These are phyloP conservation scores for Chenopodium formosanum DNA, from an alignment of 148 eudicot species.

Conservation along the genomic window DNA sequence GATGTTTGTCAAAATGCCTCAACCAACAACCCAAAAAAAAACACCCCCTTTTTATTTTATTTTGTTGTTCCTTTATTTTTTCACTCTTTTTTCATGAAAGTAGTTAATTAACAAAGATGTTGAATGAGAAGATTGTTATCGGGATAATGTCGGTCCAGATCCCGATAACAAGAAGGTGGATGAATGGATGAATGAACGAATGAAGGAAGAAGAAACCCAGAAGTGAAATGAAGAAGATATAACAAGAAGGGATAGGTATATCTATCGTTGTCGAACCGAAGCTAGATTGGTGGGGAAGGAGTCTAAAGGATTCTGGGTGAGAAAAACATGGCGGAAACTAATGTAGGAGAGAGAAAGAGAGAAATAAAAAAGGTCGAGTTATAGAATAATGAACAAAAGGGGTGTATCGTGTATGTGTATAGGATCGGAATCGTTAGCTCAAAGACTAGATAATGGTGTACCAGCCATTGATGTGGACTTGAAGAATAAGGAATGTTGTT, in stretches of 20 bases:
- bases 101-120: not conserved
- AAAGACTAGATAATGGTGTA: constrained; percentile 6
- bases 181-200: not conserved
- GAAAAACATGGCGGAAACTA: constrained; percentile 14
- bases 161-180: constrained; percentile 10
- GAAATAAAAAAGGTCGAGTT: not conserved
- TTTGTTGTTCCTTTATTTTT: too few species aligned
- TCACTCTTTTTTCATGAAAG: not conserved
- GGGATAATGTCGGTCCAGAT: constrained; percentile 21
- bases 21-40: not conserved
- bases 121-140: not conserved
- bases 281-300: constrained; percentile 24
- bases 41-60: too few species aligned
- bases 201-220: not conserved
- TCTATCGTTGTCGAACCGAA: constrained; percentile 2
- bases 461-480: constrained; percentile 34
- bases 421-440: not conserved
- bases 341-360: not conserved
- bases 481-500: constrained; percentile 15
- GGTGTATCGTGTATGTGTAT: not conserved
- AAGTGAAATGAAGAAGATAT: not conserved
- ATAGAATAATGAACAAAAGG: too few species aligned
- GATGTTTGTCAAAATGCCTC: constrained; percentile 21
- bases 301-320: constrained; percentile 3
- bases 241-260: not conserved